Conservation (phyloP, 345 rosid genomes). For the Populus alba region DNA sequence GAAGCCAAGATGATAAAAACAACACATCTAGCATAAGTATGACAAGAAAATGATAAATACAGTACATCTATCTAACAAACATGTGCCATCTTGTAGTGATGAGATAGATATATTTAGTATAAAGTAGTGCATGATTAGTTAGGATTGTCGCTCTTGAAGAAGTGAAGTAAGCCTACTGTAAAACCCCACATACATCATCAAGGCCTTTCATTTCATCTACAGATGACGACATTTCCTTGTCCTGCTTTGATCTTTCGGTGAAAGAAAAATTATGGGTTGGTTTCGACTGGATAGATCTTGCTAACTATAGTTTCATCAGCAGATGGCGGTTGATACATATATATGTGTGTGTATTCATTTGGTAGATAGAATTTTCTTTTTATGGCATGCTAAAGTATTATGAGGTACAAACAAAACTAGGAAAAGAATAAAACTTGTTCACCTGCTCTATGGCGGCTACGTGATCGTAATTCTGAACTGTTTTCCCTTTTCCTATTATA, state of each 20-base stretch:
- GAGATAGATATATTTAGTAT: background rate
- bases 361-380: background rate
- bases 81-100: constrained; percentile 21
- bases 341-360: background rate
- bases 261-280: background rate
- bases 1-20: constrained; percentile 3
- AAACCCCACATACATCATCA: background rate
- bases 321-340: background rate
- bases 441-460: background rate
- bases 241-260: background rate
- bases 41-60: background rate
- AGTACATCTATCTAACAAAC: constrained; percentile 33
- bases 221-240: background rate
- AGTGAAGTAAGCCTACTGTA: background rate
- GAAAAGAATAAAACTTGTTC: background rate
- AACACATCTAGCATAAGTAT: background rate
- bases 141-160: background rate
- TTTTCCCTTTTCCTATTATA: background rate
- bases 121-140: background rate
- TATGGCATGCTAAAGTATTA: background rate
- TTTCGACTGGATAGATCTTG: background rate
- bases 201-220: background rate
- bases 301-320: background rate
- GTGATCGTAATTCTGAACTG: background rate
- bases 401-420: background rate